Percentiles rank a stretch among this genome's conserved stretches.
Evolutionary conservation across 805 yeast species (phyloP).

Genomic region (Cyberlindnera maritima): DNA sequence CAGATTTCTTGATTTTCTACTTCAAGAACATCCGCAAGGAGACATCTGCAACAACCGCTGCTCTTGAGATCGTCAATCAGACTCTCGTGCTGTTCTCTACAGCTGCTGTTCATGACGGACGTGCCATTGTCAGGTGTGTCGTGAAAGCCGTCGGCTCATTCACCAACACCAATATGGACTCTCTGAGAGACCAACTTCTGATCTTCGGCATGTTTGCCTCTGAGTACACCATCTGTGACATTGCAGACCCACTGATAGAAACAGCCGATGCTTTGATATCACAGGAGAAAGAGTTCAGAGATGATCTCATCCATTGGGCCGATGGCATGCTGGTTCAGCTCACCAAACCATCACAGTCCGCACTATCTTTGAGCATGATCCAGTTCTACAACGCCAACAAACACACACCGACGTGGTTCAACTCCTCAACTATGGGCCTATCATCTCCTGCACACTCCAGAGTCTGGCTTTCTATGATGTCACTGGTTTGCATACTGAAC

Average conservation of each 20-base stretch:
- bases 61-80: conserved; percentile 46
- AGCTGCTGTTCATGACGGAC: conserved; percentile 33
- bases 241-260: conserved; percentile 22
- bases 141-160: conserved; percentile 34
- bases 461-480: conserved; percentile 43
- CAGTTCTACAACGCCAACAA: conserved; percentile 8
- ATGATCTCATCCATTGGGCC: conserved; percentile 16
- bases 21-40: conserved; percentile 27
- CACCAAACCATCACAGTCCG: neutral
- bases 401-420: conserved; percentile 21
- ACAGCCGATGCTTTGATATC: conserved; percentile 10
- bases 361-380: conserved; percentile 13
- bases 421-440: conserved; percentile 23
- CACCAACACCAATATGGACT: conserved; percentile 40
- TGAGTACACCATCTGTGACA: conserved; percentile 33
- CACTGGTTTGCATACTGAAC: conserved; percentile 32
- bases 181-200: conserved; percentile 41
- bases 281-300: conserved; percentile 10
- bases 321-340: conserved; percentile 8
- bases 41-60: conserved; percentile 29
- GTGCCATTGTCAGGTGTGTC: conserved; percentile 39
- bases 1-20: conserved; percentile 22
- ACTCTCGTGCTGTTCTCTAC: conserved; percentile 32
- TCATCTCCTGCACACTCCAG: conserved; percentile 9
- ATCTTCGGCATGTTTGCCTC: conserved; percentile 45